Evolutionary conservation across 176 grass and related monocot species (phyloP).

Genomic region (Ensete ventricosum): DNA sequence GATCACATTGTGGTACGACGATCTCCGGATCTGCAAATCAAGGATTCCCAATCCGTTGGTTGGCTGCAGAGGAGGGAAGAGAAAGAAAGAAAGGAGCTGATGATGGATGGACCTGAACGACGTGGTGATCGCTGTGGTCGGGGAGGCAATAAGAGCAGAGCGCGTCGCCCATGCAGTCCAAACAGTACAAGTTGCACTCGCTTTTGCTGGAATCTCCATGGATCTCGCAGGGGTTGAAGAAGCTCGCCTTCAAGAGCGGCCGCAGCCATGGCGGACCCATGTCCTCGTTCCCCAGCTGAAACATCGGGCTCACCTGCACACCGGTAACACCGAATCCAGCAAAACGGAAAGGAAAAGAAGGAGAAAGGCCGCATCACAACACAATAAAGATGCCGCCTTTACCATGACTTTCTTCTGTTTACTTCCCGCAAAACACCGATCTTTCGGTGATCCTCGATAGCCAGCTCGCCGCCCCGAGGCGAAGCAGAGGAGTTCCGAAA

Average conservation of each 20-base stretch:
- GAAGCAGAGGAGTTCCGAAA: not conserved
- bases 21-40: constrained; percentile 27
- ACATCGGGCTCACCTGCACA: constrained; percentile 30
- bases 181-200: constrained; percentile 42
- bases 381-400: not conserved
- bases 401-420: constrained; percentile 40
- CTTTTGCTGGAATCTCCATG: constrained; percentile 31
- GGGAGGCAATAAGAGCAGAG: constrained; percentile 28
- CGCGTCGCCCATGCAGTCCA: constrained; percentile 32
- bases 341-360: not conserved
- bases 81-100: not conserved
- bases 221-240: constrained; percentile 25
- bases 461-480: constrained; percentile 13
- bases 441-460: constrained; percentile 29
- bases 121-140: constrained; percentile 27
- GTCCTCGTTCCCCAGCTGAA: constrained; percentile 19
- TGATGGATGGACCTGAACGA: constrained; percentile 20
- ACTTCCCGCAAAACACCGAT: constrained; percentile 21
- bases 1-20: constrained; percentile 41
- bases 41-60: too few relatives aligned
- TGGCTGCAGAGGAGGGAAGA: not conserved
- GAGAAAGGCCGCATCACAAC: not conserved
- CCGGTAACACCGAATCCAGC: not conserved
- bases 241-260: constrained; percentile 30
- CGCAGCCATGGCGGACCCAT: constrained; percentile 33